Evolutionary conservation across 148 eudicot genomes (phyloP).

Genomic region (Persicaria maculosa): DNA sequence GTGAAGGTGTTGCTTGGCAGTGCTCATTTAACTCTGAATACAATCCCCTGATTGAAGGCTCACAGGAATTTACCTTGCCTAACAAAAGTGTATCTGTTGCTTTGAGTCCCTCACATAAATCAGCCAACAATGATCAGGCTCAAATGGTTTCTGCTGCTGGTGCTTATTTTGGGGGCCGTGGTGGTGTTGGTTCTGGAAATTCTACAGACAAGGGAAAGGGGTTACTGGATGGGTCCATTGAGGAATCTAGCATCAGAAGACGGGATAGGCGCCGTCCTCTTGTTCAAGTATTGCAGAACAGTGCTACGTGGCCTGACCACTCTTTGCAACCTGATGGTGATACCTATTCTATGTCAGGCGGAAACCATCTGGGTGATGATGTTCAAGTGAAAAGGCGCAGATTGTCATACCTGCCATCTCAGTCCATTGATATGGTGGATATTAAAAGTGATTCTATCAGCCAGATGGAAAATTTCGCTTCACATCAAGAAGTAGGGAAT

Average conservation of each 20-base stretch:
- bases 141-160: conserved; percentile 22
- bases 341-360: conserved; percentile 25
- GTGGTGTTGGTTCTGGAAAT: conserved; percentile 26
- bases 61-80: conserved; percentile 42
- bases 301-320: conserved; percentile 23
- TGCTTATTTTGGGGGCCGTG: conserved; percentile 21
- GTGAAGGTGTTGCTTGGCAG: conserved; percentile 27
- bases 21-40: conserved; percentile 28
- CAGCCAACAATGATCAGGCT: conserved; percentile 24
- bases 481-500: conserved; percentile 26
- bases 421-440: conserved; percentile 26
- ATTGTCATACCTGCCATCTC: conserved; percentile 26
- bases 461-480: conserved; percentile 28
- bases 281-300: conserved; percentile 37
- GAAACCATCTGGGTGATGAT: conserved; percentile 35
- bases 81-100: conserved; percentile 25
- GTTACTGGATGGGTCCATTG: conserved; percentile 27
- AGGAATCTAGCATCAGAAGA: conserved; percentile 39
- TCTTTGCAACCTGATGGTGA: conserved; percentile 33
- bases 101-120: conserved; percentile 28
- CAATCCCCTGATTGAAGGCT: conserved; percentile 36
- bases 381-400: conserved; percentile 28
- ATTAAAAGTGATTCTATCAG: conserved; percentile 22
- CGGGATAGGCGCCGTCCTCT: conserved; percentile 42
- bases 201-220: conserved; percentile 36